Conservation (phyloP, 139 green algal genomes). For the Closterium sp. region DNA sequence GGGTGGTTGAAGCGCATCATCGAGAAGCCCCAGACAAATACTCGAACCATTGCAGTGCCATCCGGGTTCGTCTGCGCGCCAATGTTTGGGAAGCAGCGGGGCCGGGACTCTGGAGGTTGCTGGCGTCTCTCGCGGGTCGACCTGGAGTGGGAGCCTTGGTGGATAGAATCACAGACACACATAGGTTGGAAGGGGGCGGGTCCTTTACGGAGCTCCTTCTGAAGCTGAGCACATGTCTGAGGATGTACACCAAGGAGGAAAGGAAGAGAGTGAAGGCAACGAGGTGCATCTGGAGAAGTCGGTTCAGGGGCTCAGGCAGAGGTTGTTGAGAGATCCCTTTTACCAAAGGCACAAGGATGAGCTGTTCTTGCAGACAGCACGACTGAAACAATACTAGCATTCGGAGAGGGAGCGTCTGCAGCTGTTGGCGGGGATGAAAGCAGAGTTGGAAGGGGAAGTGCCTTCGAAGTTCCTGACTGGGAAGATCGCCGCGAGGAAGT, state of each 20-base stretch:
- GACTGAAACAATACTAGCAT: not conserved
- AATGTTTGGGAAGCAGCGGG: not conserved
- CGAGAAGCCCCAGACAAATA: too few species aligned
- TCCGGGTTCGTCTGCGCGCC: not conserved
- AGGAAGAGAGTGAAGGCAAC: not conserved
- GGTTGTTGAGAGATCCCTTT: too few species aligned
- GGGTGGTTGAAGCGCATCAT: not conserved
- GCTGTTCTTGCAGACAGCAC: too few species aligned
- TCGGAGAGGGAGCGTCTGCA: not conserved
- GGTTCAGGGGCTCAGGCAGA: too few species aligned
- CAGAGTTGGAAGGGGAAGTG: not conserved
- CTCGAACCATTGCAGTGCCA: not conserved
- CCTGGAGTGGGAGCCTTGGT: too few species aligned
- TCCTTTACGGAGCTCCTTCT: too few species aligned
- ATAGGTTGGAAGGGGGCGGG: too few species aligned
- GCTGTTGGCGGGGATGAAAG: not conserved
- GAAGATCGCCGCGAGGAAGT: too few species aligned
- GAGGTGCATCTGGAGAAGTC: not conserved
- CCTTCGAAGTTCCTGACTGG: not conserved
- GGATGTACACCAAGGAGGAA: not conserved
- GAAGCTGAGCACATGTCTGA: not conserved
- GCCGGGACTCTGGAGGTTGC: not conserved
- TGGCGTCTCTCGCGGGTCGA: too few species aligned
- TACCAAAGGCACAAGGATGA: too few species aligned
- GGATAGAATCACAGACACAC: too few species aligned